Conservation (phyloP, 441 rosid genomes). For the Erodium chrysanthum region DNA sequence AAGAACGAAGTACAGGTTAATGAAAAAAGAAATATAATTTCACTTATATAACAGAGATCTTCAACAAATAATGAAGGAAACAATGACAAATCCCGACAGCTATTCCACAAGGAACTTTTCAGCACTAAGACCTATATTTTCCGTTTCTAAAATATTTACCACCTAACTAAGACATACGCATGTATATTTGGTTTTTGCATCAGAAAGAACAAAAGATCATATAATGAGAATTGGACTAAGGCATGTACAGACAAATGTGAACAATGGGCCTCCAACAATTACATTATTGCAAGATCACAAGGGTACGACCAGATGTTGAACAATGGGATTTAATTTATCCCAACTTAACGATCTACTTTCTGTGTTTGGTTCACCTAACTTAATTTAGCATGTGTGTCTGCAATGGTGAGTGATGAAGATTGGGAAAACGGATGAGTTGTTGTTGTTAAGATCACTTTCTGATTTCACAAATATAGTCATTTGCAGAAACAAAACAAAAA, state of each 20-base stretch:
- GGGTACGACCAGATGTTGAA: not conserved
- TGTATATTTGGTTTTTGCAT: not conserved
- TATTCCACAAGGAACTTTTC: not conserved
- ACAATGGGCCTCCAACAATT: not conserved
- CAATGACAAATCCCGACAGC: not conserved
- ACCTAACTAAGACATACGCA: not conserved
- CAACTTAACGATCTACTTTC: not conserved
- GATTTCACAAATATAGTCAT: not conserved
- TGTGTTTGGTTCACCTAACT: too few species aligned
- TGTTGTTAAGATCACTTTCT: too few species aligned
- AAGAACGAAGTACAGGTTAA: constrained; percentile 10
- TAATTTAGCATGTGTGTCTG: too few species aligned
- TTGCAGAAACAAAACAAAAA: not conserved
- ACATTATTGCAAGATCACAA: not conserved
- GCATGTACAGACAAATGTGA: not conserved
- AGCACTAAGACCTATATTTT: not conserved
- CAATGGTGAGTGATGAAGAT: too few species aligned
- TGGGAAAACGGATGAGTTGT: too few species aligned
- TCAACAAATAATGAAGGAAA: not conserved
- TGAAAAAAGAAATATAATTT: not conserved
- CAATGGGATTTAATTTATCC: too few species aligned
- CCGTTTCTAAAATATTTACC: too few species aligned
- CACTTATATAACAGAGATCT: not conserved
- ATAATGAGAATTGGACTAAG: not conserved
- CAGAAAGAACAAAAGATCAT: not conserved